Conservation (phyloP, 345 rosid species). For the Melastoma malabathricum region DNA sequence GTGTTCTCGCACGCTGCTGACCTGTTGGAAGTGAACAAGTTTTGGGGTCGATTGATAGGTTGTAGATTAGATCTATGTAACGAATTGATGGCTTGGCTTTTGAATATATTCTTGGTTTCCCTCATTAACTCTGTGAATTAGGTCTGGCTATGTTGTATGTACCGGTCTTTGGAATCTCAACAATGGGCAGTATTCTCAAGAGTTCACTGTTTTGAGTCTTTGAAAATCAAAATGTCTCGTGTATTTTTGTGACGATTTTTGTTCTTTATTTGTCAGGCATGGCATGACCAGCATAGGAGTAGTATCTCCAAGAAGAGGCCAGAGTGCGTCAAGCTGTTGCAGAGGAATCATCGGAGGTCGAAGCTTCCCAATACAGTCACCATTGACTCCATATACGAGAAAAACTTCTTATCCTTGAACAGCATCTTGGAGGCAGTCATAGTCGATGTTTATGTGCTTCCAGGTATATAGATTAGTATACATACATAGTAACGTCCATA, state of each 20-base stretch:
- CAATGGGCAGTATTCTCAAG: not conserved
- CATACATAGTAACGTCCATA: too few species aligned
- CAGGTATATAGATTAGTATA: conserved; percentile 30
- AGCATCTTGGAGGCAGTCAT: conserved; percentile 75
- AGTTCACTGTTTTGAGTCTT: not conserved
- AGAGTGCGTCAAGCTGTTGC: conserved; percentile 43
- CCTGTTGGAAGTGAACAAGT: too few species aligned
- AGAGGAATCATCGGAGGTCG: conserved; percentile 47
- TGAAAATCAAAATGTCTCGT: not conserved
- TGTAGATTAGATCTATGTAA: not conserved
- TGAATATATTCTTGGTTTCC: not conserved
- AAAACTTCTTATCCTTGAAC: conserved; percentile 57
- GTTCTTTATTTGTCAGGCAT: not conserved
- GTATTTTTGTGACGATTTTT: not conserved
- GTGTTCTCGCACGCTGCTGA: too few species aligned
- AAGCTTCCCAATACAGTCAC: conserved; percentile 65
- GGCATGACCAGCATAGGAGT: conserved; percentile 40
- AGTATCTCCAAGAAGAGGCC: conserved; percentile 55
- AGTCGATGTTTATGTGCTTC: conserved; percentile 53
- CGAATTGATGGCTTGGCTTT: too few species aligned
- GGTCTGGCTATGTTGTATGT: too few species aligned
- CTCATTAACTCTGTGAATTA: not conserved
- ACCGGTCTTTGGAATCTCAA: too few species aligned
- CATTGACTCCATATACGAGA: conserved; percentile 67
- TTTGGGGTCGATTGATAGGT: not conserved